Evolutionary conservation across 495 filamentous ascomycete genomes (phyloP).

Genomic region (Cryomyces minteri): DNA sequence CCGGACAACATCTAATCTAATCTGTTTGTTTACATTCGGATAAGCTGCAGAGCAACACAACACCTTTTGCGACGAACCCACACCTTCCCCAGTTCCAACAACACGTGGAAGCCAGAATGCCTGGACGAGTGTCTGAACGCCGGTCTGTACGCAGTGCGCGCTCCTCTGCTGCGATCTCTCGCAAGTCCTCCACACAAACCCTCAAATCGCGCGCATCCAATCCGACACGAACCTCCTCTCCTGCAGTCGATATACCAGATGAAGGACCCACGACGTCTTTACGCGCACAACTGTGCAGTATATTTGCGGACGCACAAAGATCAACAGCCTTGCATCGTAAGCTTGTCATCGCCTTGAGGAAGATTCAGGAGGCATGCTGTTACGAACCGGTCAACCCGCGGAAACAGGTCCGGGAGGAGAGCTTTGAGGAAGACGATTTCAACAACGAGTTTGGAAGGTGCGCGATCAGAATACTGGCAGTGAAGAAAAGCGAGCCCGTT

Average conservation of each 20-base stretch:
- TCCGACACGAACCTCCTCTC: slow-evolving; percentile 39
- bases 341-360: slow-evolving; percentile 49
- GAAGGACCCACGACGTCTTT: slow-evolving; percentile 54
- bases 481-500: slow-evolving; percentile 83
- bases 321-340: slow-evolving; percentile 81
- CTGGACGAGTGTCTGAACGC: slow-evolving; percentile 19
- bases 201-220: slow-evolving; percentile 13
- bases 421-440: slow-evolving; percentile 66
- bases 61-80: too few relatives aligned
- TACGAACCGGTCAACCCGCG: slow-evolving; percentile 43
- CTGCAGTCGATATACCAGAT: slow-evolving; percentile 46
- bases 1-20: too few relatives aligned
- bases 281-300: slow-evolving; percentile 53
- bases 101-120: slow-evolving; percentile 15
- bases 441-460: slow-evolving; percentile 70
- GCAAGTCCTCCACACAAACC: slow-evolving; percentile 19
- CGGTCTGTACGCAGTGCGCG: slow-evolving; percentile 12
- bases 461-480: slow-evolving; percentile 57
- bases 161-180: slow-evolving; percentile 11
- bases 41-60: too few relatives aligned
- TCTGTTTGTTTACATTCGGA: too few relatives aligned
- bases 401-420: slow-evolving; percentile 20
- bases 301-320: slow-evolving; percentile 78
- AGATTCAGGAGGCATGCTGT: slow-evolving; percentile 48
- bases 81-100: background rate